Conservation (phyloP, 2,329 filamentous ascomycete genomes). For the Diaporthe sp. region DNA sequence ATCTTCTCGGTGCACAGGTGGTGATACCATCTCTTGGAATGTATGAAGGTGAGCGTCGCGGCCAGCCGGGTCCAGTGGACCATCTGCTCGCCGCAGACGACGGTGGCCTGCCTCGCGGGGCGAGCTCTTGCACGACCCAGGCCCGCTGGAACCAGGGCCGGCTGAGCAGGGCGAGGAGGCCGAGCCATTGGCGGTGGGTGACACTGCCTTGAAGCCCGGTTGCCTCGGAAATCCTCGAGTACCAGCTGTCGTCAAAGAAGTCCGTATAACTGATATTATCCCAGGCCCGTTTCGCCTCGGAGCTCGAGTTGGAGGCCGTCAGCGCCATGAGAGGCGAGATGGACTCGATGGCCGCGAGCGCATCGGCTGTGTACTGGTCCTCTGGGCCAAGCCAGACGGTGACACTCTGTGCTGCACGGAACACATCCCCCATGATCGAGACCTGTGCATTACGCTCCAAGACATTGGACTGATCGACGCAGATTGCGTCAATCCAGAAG, state of each 20-base stretch:
- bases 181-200: slow-evolving; percentile 21
- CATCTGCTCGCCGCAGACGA: slow-evolving; percentile 29
- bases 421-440: slow-evolving; percentile 38
- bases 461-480: slow-evolving; percentile 43
- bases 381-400: slow-evolving; percentile 17
- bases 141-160: slow-evolving; percentile 31
- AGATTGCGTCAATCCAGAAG: slow-evolving; percentile 45
- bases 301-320: neutral
- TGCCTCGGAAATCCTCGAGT: neutral
- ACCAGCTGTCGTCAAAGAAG: slow-evolving; percentile 6
- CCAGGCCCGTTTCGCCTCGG: neutral
- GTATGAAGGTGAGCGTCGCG: slow-evolving; percentile 26
- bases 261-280: slow-evolving; percentile 12
- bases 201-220: neutral
- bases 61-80: slow-evolving; percentile 33
- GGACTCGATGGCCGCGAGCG: neutral
- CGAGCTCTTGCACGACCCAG: slow-evolving; percentile 34
- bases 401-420: slow-evolving; percentile 3
- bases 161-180: slow-evolving; percentile 26
- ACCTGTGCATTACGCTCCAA: slow-evolving; percentile 42
- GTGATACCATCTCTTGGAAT: slow-evolving; percentile 37
- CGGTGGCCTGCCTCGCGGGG: slow-evolving; percentile 16
- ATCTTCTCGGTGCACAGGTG: slow-evolving; percentile 39
- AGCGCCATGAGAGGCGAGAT: slow-evolving; percentile 15
- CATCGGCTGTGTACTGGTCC: slow-evolving; percentile 2